Base-by-base conservation (phyloP, 495 filamentous ascomycete genomes). In the Lichenothelia convexa region DNA sequence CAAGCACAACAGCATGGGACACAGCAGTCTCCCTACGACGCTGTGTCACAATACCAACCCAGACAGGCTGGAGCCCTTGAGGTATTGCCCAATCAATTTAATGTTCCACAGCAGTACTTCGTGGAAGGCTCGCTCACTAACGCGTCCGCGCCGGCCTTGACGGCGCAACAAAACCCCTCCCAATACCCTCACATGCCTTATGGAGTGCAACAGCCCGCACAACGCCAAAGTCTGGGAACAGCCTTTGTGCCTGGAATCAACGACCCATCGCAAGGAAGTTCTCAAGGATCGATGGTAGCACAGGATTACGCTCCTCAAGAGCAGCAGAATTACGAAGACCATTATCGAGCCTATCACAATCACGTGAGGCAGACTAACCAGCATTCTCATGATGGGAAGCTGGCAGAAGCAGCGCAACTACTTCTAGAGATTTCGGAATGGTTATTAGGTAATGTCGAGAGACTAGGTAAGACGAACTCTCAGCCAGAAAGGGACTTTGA, bases 21-120 rank as follows among this genome's bases (percentile, higher is more conserved):
- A 46, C 61, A 72, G 54, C 71, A 64, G 49, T 63, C 67, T 41
- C 69, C 75, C 43, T 93, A 92, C 61, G 78, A 84, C 56, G 62
- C 75, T 45, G 71, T 74, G 57, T 70, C 80, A 60, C 79, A 78
- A 56, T 93, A 84, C 60, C 63, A 69, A 44, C 63, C 73, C 50
- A 78, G 82, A 63, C 81, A 79, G 46, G 70, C 75, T 63, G 75
- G 82, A 71, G 72, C 71, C 30, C 67, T 93, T 49, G 81, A 89
- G 46, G 73, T 82, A 51, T 65, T 89, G 52, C 63, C 75, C 40
- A 69, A 71, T 43, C 73, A 73, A 45, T 78, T 78, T 58, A 62
- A 62, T 29, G 63, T 75, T 49, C 60, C 30, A 65, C 80, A 78
- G 63, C 78, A 77, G 55, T 94, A 91, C 61, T 93, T 87, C 49